phyloP scores from a whole-genome alignment of 371 early-diverging fungal genomes.

The Mycotypha africana region DNA sequence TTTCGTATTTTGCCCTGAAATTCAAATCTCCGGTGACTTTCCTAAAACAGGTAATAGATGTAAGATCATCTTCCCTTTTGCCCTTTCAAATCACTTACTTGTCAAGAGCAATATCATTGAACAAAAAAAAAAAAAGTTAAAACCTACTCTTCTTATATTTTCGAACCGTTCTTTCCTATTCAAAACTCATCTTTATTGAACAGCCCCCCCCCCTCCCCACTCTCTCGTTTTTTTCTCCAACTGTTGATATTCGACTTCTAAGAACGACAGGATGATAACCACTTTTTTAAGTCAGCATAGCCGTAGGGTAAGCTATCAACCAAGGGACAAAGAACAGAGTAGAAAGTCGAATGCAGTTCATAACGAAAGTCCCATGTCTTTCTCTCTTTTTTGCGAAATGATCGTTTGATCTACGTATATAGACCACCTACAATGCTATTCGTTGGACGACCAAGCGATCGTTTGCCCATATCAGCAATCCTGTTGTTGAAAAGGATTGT shows the following conservation, averaged over 20 bases:
- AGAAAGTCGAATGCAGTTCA: too few relatives aligned
- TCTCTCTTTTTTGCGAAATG: too few relatives aligned
- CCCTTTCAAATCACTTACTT: conserved; percentile 1
- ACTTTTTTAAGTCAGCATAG: conserved; percentile 15
- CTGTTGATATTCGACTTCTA: neutral
- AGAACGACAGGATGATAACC: conserved; percentile 13
- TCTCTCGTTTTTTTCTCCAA: conserved; percentile 5
- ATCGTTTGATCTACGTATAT: too few relatives aligned
- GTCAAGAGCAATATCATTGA: neutral
- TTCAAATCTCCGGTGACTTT: conserved; percentile 5
- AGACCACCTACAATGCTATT: too few relatives aligned
- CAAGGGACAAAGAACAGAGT: too few relatives aligned
- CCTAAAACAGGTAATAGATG: conserved; percentile 18
- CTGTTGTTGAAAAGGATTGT: conserved; percentile 46
- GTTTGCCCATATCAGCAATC: conserved; percentile 30
- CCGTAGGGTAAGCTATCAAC: conserved; percentile 11
- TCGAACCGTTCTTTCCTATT: too few relatives aligned
- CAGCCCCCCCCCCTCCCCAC: neutral
- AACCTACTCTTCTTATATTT: too few relatives aligned
- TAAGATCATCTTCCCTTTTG: conserved; percentile 14
- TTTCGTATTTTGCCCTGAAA: too few relatives aligned
- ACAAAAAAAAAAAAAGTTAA: too few relatives aligned
- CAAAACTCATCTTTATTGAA: too few relatives aligned
- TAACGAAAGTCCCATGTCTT: too few relatives aligned
- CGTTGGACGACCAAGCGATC: conserved; percentile 4